phyloP scores from a whole-genome alignment of 2,329 filamentous ascomycete genomes.

The Aspergillus chevalieri region DNA sequence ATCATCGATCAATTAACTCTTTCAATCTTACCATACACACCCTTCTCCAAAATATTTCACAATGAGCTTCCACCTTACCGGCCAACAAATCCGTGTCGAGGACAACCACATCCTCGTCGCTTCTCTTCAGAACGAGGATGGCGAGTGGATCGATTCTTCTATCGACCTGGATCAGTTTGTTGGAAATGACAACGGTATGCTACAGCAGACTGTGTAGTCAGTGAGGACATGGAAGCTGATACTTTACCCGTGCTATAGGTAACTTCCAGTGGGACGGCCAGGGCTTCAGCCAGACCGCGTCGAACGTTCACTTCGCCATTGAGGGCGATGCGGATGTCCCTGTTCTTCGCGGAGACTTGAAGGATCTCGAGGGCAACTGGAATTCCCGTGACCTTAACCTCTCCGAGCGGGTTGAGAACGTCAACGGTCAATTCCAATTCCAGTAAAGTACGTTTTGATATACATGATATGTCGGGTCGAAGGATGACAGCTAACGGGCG shows the following conservation, averaged over 20 bases:
- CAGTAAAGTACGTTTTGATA: neutral
- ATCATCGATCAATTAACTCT: too few species aligned
- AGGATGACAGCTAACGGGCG: too few species aligned
- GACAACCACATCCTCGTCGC: constrained; percentile 47
- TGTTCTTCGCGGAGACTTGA: constrained; percentile 48
- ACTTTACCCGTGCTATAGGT: constrained; percentile 20
- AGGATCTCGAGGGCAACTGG: constrained; percentile 38
- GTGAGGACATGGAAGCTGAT: neutral
- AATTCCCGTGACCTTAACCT: constrained; percentile 49
- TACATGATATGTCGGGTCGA: too few species aligned
- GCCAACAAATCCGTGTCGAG: constrained; percentile 44
- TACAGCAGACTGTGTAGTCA: neutral
- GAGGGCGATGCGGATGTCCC: constrained; percentile 49
- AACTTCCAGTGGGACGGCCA: constrained; percentile 42
- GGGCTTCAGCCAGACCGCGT: constrained; percentile 43
- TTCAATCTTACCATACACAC: too few species aligned
- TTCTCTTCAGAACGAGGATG: constrained; percentile 36
- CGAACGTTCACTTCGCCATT: constrained; percentile 43
- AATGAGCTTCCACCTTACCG: constrained; percentile 49
- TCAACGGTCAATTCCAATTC: constrained; percentile 43
- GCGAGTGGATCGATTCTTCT: constrained; percentile 40
- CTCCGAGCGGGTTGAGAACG: constrained; percentile 49
- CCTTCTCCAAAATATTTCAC: neutral
- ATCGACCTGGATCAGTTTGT: constrained; percentile 47
- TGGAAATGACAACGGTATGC: constrained; percentile 48